Evolutionary conservation across 2,329 filamentous ascomycete genomes (phyloP), one percentile per base, ranked within the genome.

Genomic region (Aspergillus pseudonomiae): DNA sequence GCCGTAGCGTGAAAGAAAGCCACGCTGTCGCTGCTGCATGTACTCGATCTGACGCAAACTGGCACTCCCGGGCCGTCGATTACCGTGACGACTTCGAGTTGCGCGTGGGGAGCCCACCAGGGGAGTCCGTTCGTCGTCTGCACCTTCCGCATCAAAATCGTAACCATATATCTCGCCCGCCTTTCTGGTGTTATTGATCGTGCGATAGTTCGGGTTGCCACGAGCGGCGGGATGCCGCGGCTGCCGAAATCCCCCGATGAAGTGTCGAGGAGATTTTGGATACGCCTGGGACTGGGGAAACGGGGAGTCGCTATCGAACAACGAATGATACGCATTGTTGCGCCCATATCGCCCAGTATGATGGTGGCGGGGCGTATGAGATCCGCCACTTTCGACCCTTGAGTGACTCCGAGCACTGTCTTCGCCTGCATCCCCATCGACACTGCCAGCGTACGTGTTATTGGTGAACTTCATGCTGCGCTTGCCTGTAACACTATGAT

Each of bases 381-480:
- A 69, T 48, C 89, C 75, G 61, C 72, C 78, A 3, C 88, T 82
- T 52, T 85, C 85, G 3, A 87, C 88, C 32, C 90, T 89, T 26
- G 82, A 82, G 64, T 83, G 86, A 71, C 86, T 88, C 62, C 89
- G 84, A 19, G 84, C 83, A 26, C 84, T 86, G 61, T 88, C 87
- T 67, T 86, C 86, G 19, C 89, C 89, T 59, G 89, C 88, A 62
- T 93, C 90, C 56, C 85, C 89, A 57, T 89, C 85, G 24, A 83
- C 79, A 65, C 81, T 84, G 66, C 86, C 87, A 67, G 85, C 88
- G 77, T 92, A 92, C 1, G 90, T 88, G 65, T 86, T 88, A 77
- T 92, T 94, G 63, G 92, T 91, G 74, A 98, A 98, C 74, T 97
- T 98, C 93, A 97, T 97, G 79, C 91, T 96, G 81, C 92, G 93